Percentiles rank a stretch among this genome's conserved stretches.
These are phyloP conservation scores for Dysphania ambrosioides DNA, from an alignment of 148 eudicot species.

Conservation along the genomic window DNA sequence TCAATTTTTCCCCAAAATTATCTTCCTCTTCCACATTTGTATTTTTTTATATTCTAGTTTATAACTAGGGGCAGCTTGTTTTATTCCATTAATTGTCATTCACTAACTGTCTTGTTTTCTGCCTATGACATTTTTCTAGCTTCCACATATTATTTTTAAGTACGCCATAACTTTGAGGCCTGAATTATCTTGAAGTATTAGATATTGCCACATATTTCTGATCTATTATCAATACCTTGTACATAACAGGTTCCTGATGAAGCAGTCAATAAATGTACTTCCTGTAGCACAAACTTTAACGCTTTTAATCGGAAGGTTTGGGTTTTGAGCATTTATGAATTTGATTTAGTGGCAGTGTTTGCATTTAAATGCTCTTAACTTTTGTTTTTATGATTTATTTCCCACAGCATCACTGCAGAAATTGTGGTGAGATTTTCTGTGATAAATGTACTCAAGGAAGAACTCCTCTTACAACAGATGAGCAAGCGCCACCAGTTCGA, in stretches of 20 bases:
- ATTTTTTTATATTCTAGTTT: too few relatives aligned
- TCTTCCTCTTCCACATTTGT: neutral
- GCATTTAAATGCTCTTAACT: conserved; percentile 3
- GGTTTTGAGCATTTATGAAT: neutral
- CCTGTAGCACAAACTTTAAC: conserved; percentile 62
- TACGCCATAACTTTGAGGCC: neutral
- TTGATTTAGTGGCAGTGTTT: neutral
- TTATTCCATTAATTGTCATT: too few relatives aligned
- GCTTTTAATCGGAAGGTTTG: conserved; percentile 84
- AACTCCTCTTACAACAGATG: conserved; percentile 73
- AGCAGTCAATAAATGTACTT: conserved; percentile 67
- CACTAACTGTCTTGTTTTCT: too few relatives aligned
- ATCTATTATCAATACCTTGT: conserved; percentile 7
- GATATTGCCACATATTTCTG: neutral
- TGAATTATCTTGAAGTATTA: neutral
- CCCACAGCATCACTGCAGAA: conserved; percentile 93
- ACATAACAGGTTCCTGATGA: conserved; percentile 83
- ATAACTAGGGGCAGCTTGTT: too few relatives aligned
- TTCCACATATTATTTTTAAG: neutral
- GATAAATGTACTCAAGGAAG: conserved; percentile 98
- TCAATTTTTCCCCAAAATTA: too few relatives aligned
- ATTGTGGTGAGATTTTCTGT: conserved; percentile 92
- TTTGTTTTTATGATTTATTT: neutral
- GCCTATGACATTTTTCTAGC: neutral
- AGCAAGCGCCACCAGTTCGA: conserved; percentile 71